Conservation (phyloP, 179 eudicot genomes). For the Camellia oleifera region DNA sequence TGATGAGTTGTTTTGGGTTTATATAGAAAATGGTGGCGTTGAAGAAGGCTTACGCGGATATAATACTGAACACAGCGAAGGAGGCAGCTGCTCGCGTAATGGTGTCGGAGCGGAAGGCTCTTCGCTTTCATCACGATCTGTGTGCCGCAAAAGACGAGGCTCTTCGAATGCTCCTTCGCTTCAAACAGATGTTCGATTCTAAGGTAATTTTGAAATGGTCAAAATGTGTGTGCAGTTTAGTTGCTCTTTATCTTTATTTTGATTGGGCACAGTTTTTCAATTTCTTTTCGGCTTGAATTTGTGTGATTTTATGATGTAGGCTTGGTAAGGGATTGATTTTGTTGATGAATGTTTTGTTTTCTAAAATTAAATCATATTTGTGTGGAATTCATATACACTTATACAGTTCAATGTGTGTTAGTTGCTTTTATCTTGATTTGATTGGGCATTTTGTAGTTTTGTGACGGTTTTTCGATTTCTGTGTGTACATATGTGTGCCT, state of each 20-base stretch:
- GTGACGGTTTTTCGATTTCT: too few species aligned
- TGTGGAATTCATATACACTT: too few species aligned
- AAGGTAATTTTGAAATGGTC: constrained; percentile 32
- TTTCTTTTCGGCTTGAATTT: too few species aligned
- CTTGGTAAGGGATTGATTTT: too few species aligned
- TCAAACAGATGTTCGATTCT: constrained; percentile 37
- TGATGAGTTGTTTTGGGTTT: background rate
- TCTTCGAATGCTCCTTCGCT: constrained; percentile 41
- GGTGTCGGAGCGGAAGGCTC: constrained; percentile 54
- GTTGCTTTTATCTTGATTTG: too few species aligned
- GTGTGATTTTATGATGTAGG: too few species aligned
- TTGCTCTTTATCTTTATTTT: background rate
- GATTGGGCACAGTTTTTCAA: background rate
- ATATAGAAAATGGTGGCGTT: constrained; percentile 49
- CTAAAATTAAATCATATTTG: too few species aligned
- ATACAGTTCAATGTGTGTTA: too few species aligned
- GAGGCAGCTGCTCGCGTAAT: constrained; percentile 71
- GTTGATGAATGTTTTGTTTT: too few species aligned
- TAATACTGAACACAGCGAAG: constrained; percentile 55
- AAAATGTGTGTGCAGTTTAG: background rate
- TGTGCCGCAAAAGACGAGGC: constrained; percentile 42
- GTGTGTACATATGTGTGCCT: too few species aligned
- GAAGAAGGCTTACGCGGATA: constrained; percentile 66
- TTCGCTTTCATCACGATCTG: constrained; percentile 39
- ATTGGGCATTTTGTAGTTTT: too few species aligned